Base-by-base conservation (phyloP, 805 yeast genomes). In the Saccharomyces jurei region DNA sequence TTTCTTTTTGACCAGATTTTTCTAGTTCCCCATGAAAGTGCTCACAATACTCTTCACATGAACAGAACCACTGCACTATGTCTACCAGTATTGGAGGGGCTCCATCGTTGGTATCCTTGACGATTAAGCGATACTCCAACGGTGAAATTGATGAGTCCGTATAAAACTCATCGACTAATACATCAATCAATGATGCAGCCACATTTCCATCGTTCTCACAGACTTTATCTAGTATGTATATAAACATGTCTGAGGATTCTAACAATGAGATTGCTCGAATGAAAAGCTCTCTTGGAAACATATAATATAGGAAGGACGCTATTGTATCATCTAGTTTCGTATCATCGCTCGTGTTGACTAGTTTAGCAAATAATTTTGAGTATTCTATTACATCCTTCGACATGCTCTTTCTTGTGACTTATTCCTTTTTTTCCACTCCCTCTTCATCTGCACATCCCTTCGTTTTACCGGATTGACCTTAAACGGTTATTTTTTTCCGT, bases 211-310 rank as follows among this genome's bases (percentile, higher is more conserved):
- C 36, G 47, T 50, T n/a, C 47, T 49, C 46, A 50, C 32, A 22
- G 50, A 50, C 48, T 25, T 31, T 44, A 21, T 62, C 63, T 2
- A 63, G 56, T 8, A 63, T 50, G 54, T 71, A 71, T 11, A 71
- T 62, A 49, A 71, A 67, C 68, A 69, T 63, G 50, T 68, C 64
- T 31, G 56, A 56, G 4, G 73, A 66, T 22, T 71, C 74, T 13
- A 71, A 48, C 17, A 71, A 53, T 0, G 74, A 71, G 13, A 71
- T 52, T 4, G 72, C 72, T 46, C 66, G 59, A 9, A 71, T 63
- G 50, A 68, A 68, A 17, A 68, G 53, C 17, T 69, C 72, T 41
- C 64, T 52, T 1, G 72, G 71, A 41, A 67, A 67, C 52, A 68
- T 52, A 50, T 66, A 68, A 50, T 66, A 64, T 9, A 70, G 54